These are phyloP conservation scores for Rosa multiflora DNA, from an alignment of 306 rosid species.

Conservation along the genomic window DNA sequence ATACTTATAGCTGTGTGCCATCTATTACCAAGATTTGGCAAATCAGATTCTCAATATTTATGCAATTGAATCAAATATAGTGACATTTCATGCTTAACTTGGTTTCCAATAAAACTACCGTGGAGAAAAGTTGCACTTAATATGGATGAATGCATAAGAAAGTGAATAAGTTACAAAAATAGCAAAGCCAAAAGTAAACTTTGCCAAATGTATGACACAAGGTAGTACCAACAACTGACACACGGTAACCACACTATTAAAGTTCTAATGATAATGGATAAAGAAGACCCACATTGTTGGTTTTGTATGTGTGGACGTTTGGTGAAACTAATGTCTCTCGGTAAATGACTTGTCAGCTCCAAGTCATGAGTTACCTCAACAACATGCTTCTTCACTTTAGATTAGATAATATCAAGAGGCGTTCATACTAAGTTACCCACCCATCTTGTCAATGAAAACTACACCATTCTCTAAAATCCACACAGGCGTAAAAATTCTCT, in stretches of 20 bases:
- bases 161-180: too few relatives aligned
- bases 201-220: not conserved
- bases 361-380: not conserved
- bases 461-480: conserved; percentile 5
- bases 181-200: too few relatives aligned
- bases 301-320: not conserved
- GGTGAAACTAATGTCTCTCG: not conserved
- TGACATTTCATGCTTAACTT: too few relatives aligned
- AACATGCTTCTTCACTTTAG: too few relatives aligned
- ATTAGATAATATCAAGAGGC: not conserved
- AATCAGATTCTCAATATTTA: not conserved
- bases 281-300: not conserved
- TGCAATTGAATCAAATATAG: not conserved
- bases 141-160: too few relatives aligned
- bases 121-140: too few relatives aligned
- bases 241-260: not conserved
- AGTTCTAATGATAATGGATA: not conserved
- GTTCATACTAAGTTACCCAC: too few relatives aligned
- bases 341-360: not conserved
- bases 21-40: too few relatives aligned
- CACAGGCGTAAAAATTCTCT: not conserved
- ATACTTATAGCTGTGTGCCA: not conserved
- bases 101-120: too few relatives aligned
- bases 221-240: too few relatives aligned
- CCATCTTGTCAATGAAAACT: not conserved